phyloP scores from a whole-genome alignment of 345 rosid species.

The Heritiera littoralis region DNA sequence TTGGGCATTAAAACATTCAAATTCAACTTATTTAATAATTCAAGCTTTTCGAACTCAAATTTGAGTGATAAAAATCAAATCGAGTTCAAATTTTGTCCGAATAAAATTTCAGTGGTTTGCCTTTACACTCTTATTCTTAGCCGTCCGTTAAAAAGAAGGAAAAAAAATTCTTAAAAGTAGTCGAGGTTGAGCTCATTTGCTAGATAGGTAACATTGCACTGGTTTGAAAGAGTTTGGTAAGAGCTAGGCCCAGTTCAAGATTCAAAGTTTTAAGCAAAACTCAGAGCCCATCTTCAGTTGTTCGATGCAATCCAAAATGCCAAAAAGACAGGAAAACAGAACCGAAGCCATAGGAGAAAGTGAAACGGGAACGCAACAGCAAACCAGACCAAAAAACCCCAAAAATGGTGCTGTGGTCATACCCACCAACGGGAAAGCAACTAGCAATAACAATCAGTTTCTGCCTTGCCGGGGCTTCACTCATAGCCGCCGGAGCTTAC shows the following conservation, averaged over 20 bases:
- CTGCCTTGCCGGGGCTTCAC: constrained; percentile 49
- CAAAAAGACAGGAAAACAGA: not conserved
- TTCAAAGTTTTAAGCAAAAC: not conserved
- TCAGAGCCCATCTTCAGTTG: not conserved
- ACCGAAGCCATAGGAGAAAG: not conserved
- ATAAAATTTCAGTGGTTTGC: too few species aligned
- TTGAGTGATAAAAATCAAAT: too few species aligned
- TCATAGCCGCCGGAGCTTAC: constrained; percentile 57
- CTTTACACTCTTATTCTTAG: too few species aligned
- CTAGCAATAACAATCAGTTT: constrained; percentile 42
- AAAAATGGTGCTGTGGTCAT: constrained; percentile 55
- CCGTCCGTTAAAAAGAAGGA: too few species aligned
- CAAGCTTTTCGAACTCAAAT: too few species aligned
- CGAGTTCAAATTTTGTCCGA: too few species aligned
- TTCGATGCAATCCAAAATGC: not conserved
- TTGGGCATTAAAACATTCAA: too few species aligned
- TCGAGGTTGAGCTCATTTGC: too few species aligned
- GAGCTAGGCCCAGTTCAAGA: not conserved
- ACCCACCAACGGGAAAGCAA: constrained; percentile 71
- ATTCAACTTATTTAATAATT: too few species aligned
- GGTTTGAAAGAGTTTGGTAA: not conserved
- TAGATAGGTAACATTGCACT: too few species aligned
- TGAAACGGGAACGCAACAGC: not conserved
- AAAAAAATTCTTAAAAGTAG: too few species aligned
- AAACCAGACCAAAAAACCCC: not conserved